Base-by-base conservation (phyloP, 148 eudicot species). In the Talinum fruticosum region DNA sequence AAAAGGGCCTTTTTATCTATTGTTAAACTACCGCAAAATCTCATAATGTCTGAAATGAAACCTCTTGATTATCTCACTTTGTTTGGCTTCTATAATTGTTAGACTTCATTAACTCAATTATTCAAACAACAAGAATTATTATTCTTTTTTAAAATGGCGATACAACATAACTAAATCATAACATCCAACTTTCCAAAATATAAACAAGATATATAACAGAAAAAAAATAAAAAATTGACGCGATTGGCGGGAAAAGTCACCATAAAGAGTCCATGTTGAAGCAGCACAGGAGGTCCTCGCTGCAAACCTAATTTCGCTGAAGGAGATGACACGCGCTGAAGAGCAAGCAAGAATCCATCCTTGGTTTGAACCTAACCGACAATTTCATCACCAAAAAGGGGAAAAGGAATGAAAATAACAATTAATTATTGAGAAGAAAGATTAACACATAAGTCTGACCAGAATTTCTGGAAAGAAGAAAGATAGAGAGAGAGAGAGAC, bases 181-280 rank as follows among this genome's bases (percentile, higher is more conserved):
- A 59, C 65, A 59, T 59, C 7, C 59, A 16, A 53, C 1, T 53
- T 38, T 29, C 24, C 41, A n/a, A 76, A 71, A 24, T 24, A 37
- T 15, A 59, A 71, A 16, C 41, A 37, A 2, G 4, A 37, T 7
- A 3, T 2, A 19, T 16, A 5, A 47, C 19, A 44, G 12, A 18
- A 23, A 75, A 26, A 64, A 18, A 0, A 15, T 2, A 32, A 0
- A 24, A 14, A 62, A 12, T 15, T n/a, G n/a, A n/a, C n/a, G n/a
- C n/a, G n/a, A n/a, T n/a, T n/a, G 28, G 24, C n/a, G 19, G 23
- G 32, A 28, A 61, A 81, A 35, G 29, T 82, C 26, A 96, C 99
- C 99, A 87, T 89, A 71, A 93, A 87, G 69, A 96, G 91, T 51
- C 99, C 99, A 84, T 96, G 99, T 66, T 82, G 78, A 62, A 96